Evolutionary conservation across 441 rosid species (phyloP).

Genomic region (Adansonia rubrostipa): DNA sequence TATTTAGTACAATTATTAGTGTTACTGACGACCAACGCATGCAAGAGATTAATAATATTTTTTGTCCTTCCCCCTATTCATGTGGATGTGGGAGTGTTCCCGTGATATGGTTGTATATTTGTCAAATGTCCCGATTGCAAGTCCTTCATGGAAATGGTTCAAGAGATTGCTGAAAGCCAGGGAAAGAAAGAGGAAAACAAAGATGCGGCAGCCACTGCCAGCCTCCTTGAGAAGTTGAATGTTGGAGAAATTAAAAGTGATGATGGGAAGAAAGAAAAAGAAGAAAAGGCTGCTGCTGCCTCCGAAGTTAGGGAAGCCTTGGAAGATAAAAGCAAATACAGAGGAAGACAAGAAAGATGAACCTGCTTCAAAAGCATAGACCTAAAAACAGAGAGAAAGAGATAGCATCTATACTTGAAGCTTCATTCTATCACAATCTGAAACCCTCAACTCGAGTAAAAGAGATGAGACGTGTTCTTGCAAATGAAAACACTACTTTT

Average conservation of each 20-base stretch:
- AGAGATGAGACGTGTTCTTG: too few species aligned
- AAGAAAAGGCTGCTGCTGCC: constrained; percentile 26
- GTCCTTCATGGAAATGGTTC: constrained; percentile 58
- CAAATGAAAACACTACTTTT: not conserved
- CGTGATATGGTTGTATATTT: not conserved
- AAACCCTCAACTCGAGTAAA: not conserved
- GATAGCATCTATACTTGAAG: not conserved
- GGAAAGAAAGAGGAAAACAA: constrained; percentile 48
- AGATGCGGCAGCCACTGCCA: constrained; percentile 61
- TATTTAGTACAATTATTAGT: too few species aligned
- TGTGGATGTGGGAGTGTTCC: not conserved
- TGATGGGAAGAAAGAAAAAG: constrained; percentile 35
- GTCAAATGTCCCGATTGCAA: constrained; percentile 49
- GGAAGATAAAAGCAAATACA: constrained; percentile 21
- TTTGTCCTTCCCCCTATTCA: too few species aligned
- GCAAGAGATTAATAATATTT: too few species aligned
- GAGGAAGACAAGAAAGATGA: constrained; percentile 44
- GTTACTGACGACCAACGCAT: too few species aligned
- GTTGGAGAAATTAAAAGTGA: constrained; percentile 50
- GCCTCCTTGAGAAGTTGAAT: constrained; percentile 53
- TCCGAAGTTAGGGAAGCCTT: constrained; percentile 35
- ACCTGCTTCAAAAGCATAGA: constrained; percentile 18
- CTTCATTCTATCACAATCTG: not conserved
- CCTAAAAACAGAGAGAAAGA: too few species aligned
- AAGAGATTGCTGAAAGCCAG: constrained; percentile 58